These are phyloP conservation scores for Metschnikowia anglica DNA, from an alignment of 805 yeast genomes.

Conservation along the genomic window DNA sequence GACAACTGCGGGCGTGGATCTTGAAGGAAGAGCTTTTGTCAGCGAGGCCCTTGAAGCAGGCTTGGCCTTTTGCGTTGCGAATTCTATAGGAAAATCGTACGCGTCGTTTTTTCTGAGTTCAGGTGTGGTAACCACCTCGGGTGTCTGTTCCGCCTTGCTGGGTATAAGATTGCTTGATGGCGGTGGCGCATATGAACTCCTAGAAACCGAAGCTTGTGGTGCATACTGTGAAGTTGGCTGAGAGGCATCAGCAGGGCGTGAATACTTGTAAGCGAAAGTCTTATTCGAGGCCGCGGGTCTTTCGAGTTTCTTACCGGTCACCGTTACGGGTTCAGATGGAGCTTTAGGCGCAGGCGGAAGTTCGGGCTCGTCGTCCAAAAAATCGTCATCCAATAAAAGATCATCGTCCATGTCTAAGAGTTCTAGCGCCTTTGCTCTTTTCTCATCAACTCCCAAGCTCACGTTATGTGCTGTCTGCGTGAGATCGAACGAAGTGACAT, in stretches of 20 bases:
- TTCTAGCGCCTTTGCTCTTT: slow-evolving; percentile 16
- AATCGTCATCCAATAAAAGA: slow-evolving; percentile 36
- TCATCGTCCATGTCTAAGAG: slow-evolving; percentile 32
- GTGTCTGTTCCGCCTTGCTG: not conserved
- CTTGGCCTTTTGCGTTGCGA: slow-evolving; percentile 44
- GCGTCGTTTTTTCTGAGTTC: slow-evolving; percentile 55
- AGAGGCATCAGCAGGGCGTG: slow-evolving; percentile 7
- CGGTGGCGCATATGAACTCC: slow-evolving; percentile 10
- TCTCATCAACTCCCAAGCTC: not conserved
- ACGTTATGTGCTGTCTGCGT: not conserved
- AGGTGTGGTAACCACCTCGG: not conserved
- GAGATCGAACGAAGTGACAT: slow-evolving; percentile 6
- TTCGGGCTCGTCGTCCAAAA: slow-evolving; percentile 31
- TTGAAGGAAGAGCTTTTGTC: slow-evolving; percentile 5
- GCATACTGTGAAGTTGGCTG: slow-evolving; percentile 4
- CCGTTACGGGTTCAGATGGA: not conserved
- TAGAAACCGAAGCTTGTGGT: slow-evolving; percentile 2
- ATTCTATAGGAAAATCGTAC: slow-evolving; percentile 66
- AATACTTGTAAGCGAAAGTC: slow-evolving; percentile 5
- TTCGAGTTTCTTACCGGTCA: not conserved
- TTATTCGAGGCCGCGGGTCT: slow-evolving; percentile 10
- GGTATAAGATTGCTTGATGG: slow-evolving; percentile 8
- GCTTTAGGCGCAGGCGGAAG: not conserved
- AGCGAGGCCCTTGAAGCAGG: slow-evolving; percentile 37
- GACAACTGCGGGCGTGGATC: slow-evolving; percentile 1